Base-by-base conservation (phyloP, 2,329 filamentous ascomycete species). In the Fragosphaeria purpurea region DNA sequence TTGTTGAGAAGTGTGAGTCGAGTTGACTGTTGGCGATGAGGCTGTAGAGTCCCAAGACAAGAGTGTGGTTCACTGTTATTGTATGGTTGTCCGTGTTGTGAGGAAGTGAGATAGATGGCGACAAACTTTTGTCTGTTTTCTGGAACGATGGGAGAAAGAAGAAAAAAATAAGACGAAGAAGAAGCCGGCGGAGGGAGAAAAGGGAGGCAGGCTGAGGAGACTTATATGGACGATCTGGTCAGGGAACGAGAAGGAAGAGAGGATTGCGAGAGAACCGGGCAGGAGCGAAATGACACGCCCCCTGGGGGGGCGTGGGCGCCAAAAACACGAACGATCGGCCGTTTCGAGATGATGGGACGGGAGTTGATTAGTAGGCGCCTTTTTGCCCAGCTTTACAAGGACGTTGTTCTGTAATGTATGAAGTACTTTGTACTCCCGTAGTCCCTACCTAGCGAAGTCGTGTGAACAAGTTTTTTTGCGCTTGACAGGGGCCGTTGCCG, bases 291-390 rank as follows among this genome's bases (percentile, higher is more conserved):
- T 50, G 48, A 22, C 22, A 22, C 22, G 22, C 22, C 22, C 22
- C 22, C 22, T 22, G 22, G 22, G 37, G 31, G 30, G 31, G 37
- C 37, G 45, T 45, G 45, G 34, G 50, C 42, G 46, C 43, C 39
- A 3, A 22, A 13, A 37, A 51, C 11, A 42, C 53, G 50, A 50
- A 52, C 22, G 54, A 56, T 54, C 54, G 54, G 45, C 52, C 54
- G 54, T 56, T 56, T 54, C 48, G 52, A 49, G 54, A 55, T 54
- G 52, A 55, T 50, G 48, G 48, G 48, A 50, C 44, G 48, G 48
- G 48, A 46, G 11, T 50, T 43, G 44, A 41, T 45, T 50, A 50
- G 48, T 41, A 31, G 43, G 48, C 38, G 38, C 31, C 37, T 10
- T 6, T 22, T 11, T 38, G 32, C 32, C 13, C 46, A 39, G 39